Base-by-base conservation (phyloP, 805 yeast genomes). In the Nakazawaea laoshanensis region DNA sequence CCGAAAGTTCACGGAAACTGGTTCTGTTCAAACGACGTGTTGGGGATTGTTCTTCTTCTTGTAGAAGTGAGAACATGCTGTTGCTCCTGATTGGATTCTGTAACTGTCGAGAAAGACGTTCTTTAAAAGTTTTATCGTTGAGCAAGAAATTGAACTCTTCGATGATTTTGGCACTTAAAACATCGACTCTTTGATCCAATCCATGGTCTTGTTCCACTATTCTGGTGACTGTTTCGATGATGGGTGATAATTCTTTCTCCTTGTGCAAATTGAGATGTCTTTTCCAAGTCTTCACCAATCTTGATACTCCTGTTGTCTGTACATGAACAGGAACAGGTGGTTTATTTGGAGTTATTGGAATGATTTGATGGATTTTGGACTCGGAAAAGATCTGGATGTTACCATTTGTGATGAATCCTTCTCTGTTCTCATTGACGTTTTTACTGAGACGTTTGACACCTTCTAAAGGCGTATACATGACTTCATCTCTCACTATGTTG, bases 271-370 rank as follows among this genome's bases (percentile, higher is more conserved):
- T 40, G 22, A 58, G 52, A 14, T 63, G 46, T 34, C 50, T 59
- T 31, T 55, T 61, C 66, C 66, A 64, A 5, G 34, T 26, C 6
- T 22, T 28, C 19, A 31, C 14, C n/a, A 27, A 5, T 24, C 7
- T 24, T 24, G 26, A 7, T 24, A 7, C 26, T 24, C 14, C 6
- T 24, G 26, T 14, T 24, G 26, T 11, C 13, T 24, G 26, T n/a
- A n/a, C n/a, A n/a, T n/a, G n/a, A 29, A 12, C 30, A 39, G 35
- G 23, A 36, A 41, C 3, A 36, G 30, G 19, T 27, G 34, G 29
- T 22, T 70, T 77, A 7, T 73, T 74, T 0, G 85, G 88, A 1
- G 87, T 78, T 3, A 77, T 72, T 3, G 88, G 86, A 5, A 74
- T 53, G 10, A 81, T 63, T 21, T 47, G 41, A 43, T 52, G 29